phyloP scores from a whole-genome alignment of 352 stramenopile species.

The Pythium folliculosum region DNA sequence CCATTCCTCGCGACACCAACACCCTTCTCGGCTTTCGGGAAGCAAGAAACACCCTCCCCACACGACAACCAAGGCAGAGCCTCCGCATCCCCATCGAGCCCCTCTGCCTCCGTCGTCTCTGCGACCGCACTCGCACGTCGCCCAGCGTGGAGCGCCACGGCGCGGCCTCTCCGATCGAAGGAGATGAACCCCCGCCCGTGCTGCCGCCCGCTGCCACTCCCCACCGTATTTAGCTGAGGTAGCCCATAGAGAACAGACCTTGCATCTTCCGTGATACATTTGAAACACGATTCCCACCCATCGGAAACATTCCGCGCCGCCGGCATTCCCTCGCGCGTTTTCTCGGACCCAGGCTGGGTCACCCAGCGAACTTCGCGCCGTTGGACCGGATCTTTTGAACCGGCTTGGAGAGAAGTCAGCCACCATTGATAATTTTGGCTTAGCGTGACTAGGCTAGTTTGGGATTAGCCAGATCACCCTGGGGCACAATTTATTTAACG shows the following conservation, averaged over 20 bases:
- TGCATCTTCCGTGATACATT: slow-evolving; percentile 21
- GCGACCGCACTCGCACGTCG: neutral
- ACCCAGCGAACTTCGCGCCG: neutral
- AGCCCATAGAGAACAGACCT: slow-evolving; percentile 6
- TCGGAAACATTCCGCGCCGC: neutral
- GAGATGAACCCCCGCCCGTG: neutral
- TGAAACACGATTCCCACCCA: neutral
- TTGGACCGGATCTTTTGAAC: neutral
- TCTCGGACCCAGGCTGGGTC: too few species aligned
- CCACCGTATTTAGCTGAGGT: slow-evolving; percentile 24
- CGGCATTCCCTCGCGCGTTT: neutral
- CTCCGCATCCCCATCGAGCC: too few species aligned
- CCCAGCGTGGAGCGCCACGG: neutral
- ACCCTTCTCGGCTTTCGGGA: neutral
- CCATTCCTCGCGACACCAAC: neutral
- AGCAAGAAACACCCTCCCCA: neutral
- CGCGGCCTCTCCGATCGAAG: slow-evolving; percentile 21
- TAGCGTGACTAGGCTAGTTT: neutral
- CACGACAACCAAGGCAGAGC: neutral
- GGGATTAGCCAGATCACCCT: neutral
- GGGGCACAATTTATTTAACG: neutral
- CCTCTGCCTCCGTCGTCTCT: too few species aligned
- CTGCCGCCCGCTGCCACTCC: too few species aligned
- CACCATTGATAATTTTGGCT: too few species aligned
- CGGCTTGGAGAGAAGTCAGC: neutral